Evolutionary conservation across 169 alveolate species (phyloP).

Genomic region (Perkinsus marinus): DNA sequence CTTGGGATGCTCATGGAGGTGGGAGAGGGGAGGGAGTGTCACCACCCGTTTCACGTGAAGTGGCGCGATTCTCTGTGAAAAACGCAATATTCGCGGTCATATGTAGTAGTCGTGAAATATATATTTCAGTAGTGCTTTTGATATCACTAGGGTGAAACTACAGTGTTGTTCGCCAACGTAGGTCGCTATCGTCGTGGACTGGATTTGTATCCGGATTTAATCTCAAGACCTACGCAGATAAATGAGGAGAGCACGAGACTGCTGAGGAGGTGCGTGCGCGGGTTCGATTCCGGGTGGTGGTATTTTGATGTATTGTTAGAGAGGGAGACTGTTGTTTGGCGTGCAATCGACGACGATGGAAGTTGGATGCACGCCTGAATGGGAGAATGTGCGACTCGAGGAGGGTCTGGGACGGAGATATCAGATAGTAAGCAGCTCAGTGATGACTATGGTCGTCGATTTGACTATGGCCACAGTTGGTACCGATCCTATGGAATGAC

Average conservation of each 20-base stretch:
- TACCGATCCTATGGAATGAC: background rate
- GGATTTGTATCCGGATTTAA: background rate
- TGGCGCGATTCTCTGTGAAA: too few relatives aligned
- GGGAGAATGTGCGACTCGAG: background rate
- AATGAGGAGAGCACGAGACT: background rate
- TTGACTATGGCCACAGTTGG: background rate
- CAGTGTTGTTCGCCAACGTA: background rate
- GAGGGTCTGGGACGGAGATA: background rate
- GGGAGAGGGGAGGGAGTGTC: background rate
- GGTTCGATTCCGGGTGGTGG: background rate
- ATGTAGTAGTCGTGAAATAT: too few relatives aligned
- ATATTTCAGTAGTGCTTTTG: too few relatives aligned
- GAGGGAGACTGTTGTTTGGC: background rate
- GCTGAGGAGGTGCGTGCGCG: background rate
- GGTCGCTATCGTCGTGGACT: background rate
- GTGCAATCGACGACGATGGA: background rate
- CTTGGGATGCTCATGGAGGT: background rate
- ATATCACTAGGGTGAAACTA: too few relatives aligned
- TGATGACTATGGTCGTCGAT: background rate
- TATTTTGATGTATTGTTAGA: background rate
- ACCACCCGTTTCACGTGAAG: too few relatives aligned
- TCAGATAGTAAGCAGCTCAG: background rate
- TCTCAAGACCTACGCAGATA: background rate
- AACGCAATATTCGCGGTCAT: too few relatives aligned
- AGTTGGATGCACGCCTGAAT: background rate